Percentiles rank a stretch among this genome's conserved stretches.
phyloP scores from a whole-genome alignment of 306 rosid species.

The Acacia acuminata region DNA sequence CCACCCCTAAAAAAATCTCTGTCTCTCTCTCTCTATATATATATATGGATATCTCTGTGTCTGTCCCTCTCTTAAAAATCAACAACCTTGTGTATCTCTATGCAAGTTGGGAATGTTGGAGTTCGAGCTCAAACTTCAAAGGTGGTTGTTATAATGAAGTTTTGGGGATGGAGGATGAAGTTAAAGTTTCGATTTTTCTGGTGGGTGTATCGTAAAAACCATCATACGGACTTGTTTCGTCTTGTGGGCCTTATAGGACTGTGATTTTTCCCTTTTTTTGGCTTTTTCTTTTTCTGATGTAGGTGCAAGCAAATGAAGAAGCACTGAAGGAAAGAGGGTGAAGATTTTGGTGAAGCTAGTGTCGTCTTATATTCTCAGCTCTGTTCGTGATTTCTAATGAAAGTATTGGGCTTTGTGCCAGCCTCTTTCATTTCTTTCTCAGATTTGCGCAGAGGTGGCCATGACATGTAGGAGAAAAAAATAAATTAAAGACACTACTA shows the following conservation, averaged over 20 bases:
- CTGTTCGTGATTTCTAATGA: conserved; percentile 55
- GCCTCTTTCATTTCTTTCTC: conserved; percentile 59
- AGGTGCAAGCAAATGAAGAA: neutral
- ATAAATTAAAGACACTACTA: neutral
- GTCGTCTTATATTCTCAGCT: conserved; percentile 61
- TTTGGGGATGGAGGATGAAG: conserved; percentile 25
- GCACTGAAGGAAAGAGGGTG: conserved; percentile 5
- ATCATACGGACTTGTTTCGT: conserved; percentile 41
- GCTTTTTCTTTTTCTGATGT: neutral
- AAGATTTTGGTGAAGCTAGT: conserved; percentile 38
- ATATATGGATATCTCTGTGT: conserved; percentile 1
- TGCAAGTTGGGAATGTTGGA: conserved; percentile 47
- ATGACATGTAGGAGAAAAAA: conserved; percentile 33
- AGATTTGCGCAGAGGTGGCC: conserved; percentile 73
- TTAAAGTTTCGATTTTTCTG: neutral
- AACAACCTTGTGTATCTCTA: conserved; percentile 32
- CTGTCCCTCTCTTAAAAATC: conserved; percentile 21
- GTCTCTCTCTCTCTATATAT: conserved; percentile 6
- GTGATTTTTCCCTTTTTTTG: neutral
- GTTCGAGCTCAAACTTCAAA: conserved; percentile 67
- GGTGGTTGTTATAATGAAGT: conserved; percentile 4
- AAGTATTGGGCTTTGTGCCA: conserved; percentile 75
- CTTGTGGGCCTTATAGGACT: conserved; percentile 34
- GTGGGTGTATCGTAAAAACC: conserved; percentile 31
- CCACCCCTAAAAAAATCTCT: conserved; percentile 6